Evolutionary conservation across 257 asterid species (phyloP), one percentile per base, ranked within the genome.

Genomic region (Capsicum baccatum): DNA sequence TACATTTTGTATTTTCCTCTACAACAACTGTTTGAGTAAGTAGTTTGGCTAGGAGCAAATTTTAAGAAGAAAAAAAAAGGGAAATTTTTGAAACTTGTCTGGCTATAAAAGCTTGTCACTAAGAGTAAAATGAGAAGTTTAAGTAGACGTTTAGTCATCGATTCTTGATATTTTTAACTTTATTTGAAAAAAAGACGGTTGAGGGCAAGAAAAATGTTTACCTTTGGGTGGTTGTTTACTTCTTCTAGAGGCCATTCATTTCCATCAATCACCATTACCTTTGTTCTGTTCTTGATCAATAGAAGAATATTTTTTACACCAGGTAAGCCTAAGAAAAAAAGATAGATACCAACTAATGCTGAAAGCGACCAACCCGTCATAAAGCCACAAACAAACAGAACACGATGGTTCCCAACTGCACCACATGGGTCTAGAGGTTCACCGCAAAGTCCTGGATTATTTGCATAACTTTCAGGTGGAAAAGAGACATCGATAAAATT

Each of bases 401-500:
- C 5, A 7, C 2, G 50, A 67, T 2, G 48, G 73, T 26, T 26
- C 33, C 33, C 33, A 26, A 26, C 33, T 26, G 33, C 33, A 26
- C 33, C 48, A 67, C 74, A 67, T 13, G 0, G 0, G 6, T 3
- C 0, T 11, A 67, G 50, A 67, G 12, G 19, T 6, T 0, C 0
- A 6, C 74, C 74, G 35, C 74, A 67, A 35, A 67, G 50, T 13
- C 74, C 74, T 7, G 50, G 0, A 67, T 67, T 67, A 35, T 67
- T 14, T 67, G 19, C 74, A 67, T 67, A 67, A 13, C 3, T 67
- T 67, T 67, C 50, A 67, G 19, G 1, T 14, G 3, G 8, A 67
- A 67, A 2, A 35, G 50, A 35, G 0, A 0, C 3, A 67, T 68
- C 3, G 6, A 3, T 8, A 8, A 67, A 67, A 0, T 0, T 37